Base-by-base conservation (phyloP, 305 asterid species). In the Plantago rigida region DNA sequence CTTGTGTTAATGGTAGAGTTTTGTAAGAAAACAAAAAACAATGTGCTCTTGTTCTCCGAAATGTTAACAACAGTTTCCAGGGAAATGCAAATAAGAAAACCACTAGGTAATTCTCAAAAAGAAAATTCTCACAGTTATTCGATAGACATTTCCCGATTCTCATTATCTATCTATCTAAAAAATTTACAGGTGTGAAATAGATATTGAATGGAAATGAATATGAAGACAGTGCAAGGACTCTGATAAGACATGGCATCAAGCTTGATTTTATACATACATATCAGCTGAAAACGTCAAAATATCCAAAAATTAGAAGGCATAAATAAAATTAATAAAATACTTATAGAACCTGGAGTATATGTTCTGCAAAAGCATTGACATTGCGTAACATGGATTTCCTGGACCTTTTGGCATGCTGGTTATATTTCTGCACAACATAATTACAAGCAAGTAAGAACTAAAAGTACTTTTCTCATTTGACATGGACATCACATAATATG, bases 351-450 rank as follows among this genome's bases (percentile, higher is more conserved):
- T 87, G 84, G 74, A 85, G 85, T 63, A 87, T 64, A 59, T 77
- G 77, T 56, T 90, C 96, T 15, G 95, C 81, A 73, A 82, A 79
- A 68, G 82, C 81, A 73, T 81, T 61, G 70, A 78, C 79, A 78
- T 82, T 78, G 69, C 67, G 78, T 56, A 82, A 72, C 73, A 87
- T 51, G 42, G 64, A 76, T 72, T 81, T 87, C 81, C 71, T 69
- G 65, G 70, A 66, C 78, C 92, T 87, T 75, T 65, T 82, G 15
- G 71, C 64, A 47, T 76, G 69, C 64, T 66, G 73, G 77, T 71
- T 78, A 67, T 63, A 79, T 53, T 73, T 79, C 95, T 85, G 85
- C 78, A 71, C 4, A 73, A n/a, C 49, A 71, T 67, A 28, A 53
- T 67, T 8, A 56, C 54, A 70, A 39, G 51, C 67, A 70, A 56